Evolutionary conservation across 1,139 yeast species (phyloP).

Genomic region (Starmera stellimalicola): DNA sequence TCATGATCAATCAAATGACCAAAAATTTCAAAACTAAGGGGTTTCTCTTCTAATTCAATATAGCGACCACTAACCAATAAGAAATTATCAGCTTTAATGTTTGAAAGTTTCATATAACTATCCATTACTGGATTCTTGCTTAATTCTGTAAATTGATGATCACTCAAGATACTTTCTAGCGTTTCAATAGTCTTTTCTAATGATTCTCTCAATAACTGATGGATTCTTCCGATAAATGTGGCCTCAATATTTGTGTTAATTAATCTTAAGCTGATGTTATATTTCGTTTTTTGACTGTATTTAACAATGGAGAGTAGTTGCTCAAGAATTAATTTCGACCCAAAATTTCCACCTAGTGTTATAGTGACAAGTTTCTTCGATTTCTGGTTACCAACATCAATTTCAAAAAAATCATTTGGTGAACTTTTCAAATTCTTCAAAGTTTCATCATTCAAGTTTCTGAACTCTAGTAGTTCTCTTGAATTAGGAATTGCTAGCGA

Average conservation of each 20-base stretch:
- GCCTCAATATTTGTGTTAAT: conserved; percentile 19
- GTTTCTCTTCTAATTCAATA: conserved; percentile 23
- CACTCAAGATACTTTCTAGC: conserved; percentile 7
- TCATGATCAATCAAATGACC: conserved; percentile 29
- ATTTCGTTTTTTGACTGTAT: conserved; percentile 9
- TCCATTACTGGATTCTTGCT: conserved; percentile 2
- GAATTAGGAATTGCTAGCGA: conserved; percentile 26
- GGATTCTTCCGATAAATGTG: conserved; percentile 13
- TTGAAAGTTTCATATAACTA: conserved; percentile 6
- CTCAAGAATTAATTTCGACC: conserved; percentile 23
- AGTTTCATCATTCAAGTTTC: conserved; percentile 25
- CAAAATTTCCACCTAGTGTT: conserved; percentile 52
- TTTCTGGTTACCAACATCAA: conserved; percentile 11
- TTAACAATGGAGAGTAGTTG: conserved; percentile 35
- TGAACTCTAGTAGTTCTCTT: conserved; percentile 23
- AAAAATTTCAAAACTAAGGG: conserved; percentile 19
- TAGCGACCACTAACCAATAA: conserved; percentile 34
- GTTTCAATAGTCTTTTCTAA: conserved; percentile 8
- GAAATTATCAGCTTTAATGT: conserved; percentile 6
- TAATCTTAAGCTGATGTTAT: conserved; percentile 29
- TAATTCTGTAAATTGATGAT: conserved; percentile 6
- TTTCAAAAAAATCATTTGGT: conserved; percentile 12
- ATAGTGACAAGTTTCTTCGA: conserved; percentile 24
- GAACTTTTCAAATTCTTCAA: conserved; percentile 16
- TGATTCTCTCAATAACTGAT: conserved; percentile 11